Base-by-base conservation (phyloP, 768 basidiomycete genomes). In the Paxillus rubicundulus region DNA sequence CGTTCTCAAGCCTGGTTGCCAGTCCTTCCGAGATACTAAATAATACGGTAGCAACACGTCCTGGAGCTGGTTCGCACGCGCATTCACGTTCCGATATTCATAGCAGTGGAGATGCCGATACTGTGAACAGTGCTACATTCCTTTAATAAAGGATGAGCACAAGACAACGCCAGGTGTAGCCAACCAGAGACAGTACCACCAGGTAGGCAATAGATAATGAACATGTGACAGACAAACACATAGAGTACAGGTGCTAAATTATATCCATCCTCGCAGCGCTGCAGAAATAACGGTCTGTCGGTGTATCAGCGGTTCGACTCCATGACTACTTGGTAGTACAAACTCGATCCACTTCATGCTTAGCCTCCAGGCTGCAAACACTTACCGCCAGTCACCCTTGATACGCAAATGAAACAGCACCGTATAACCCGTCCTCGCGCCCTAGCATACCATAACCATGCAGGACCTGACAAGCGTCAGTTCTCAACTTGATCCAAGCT, bases 381-480 rank as follows among this genome's bases (percentile, higher is more conserved):
- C n/a, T n/a, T n/a, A n/a, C n/a, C n/a, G n/a, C n/a, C n/a, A n/a
- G n/a, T 9, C 8, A 20, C 30, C 92, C 92, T 61, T 92, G 92
- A 70, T 94, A 95, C 9, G 94, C 94, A 68, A 95, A 98, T 1
- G 92, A 91, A 16, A 93, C 91, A 10, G 92, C 93, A 17, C 94
- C 93, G 55, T 95, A 97, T 49, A 99, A 70, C 3, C 96, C 96
- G 57, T 95, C 92, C 69, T 96, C 93, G 27, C 91, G 82, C 5
- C 93, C 94, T 10, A 95, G 73, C 84, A 98, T 84, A 10, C 95
- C 96, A 61, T 87, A 78, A 4, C 95, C 96, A 62, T 89, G 87
- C 52, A 99, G 69, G 20, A 98, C 77, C 88, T 89, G 32, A 39
- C 38, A 10, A 49, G 28, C 33, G 43, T 59, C 36, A 52, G 32